Base-by-base conservation (phyloP, 1,139 yeast species). In the Saccharomycopsis phalli region DNA sequence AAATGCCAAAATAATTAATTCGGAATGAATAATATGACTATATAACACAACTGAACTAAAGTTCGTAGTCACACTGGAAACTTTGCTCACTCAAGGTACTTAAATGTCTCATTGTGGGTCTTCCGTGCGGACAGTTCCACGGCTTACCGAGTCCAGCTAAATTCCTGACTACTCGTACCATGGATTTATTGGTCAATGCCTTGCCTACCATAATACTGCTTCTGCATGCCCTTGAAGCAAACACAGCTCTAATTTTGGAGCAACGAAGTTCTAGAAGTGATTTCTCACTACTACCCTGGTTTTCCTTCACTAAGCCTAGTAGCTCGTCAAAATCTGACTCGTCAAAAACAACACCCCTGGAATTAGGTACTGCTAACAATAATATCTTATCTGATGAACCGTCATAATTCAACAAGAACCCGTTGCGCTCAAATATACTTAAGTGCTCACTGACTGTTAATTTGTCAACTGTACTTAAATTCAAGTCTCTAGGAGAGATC, bases 61-160 rank as follows among this genome's bases (percentile, higher is more conserved):
- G 7, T 31, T 39, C 44, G 47, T 63, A 66, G 49, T 74, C 80
- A 2, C 59, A 59, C 7, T 50, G 51, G 47, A 70, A 73, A 1
- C 67, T 51, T 20, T 58, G 70, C 36, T 64, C 59, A 36, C 66
- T 58, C 31, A 81, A 52, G 37, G 83, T 87, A 48, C 78, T 73
- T 44, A 91, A 63, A 58, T 91, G 97, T 43, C 98, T 68, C 81
- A 91, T 75, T 1, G 99, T 91, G 1, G 98, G 99, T 47, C 99
- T 65, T 0, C 99, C 98, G 60, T 91, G 99, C 0, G 99, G 99
- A 58, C 99, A 91, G 54, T 88, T 91, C 98, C 98, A 93, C 0
- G 99, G 99, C 53, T 84, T 84, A 48, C 87, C 91, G 29, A 93
- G 63, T 0, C 59, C 62, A 17, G 93, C 75, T 43, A 93, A 62